phyloP scores from a whole-genome alignment of 2,329 filamentous ascomycete species.

The Fusarium pseudoanthophilum region DNA sequence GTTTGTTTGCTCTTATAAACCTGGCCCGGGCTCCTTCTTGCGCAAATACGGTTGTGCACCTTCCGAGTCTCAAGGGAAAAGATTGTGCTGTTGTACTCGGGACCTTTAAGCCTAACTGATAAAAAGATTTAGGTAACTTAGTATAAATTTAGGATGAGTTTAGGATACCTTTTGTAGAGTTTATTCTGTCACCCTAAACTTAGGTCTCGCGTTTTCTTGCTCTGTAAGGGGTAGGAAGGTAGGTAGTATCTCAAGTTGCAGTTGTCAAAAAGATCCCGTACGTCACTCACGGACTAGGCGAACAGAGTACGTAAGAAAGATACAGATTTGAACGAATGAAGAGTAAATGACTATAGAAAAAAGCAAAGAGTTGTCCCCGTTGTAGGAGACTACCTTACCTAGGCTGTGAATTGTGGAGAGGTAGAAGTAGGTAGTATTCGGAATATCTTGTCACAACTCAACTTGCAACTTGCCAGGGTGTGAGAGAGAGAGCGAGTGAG shows the following conservation, averaged over 20 bases:
- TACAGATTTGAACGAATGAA: not conserved
- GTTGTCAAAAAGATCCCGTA: not conserved
- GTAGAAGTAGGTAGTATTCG: not conserved
- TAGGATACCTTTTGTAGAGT: too few species aligned
- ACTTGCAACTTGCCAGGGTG: not conserved
- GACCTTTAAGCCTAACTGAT: too few species aligned
- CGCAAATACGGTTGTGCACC: constrained; percentile 15
- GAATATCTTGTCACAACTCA: not conserved
- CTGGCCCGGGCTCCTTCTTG: constrained; percentile 4
- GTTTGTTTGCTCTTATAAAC: constrained; percentile 25
- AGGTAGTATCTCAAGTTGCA: not conserved
- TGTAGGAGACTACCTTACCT: not conserved
- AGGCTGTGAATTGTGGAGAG: constrained; percentile 12
- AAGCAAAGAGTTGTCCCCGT: not conserved
- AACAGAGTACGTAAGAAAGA: not conserved
- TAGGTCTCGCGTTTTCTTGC: too few species aligned
- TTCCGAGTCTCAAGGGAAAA: not conserved
- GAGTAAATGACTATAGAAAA: not conserved
- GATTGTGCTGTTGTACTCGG: not conserved
- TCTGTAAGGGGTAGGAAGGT: too few species aligned
- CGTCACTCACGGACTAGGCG: constrained; percentile 1
- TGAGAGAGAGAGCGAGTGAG: not conserved
- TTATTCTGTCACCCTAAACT: too few species aligned
- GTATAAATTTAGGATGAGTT: too few species aligned
- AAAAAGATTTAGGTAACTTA: too few species aligned